phyloP scores from a whole-genome alignment of 768 basidiomycete species.

The Mycena filopes region DNA sequence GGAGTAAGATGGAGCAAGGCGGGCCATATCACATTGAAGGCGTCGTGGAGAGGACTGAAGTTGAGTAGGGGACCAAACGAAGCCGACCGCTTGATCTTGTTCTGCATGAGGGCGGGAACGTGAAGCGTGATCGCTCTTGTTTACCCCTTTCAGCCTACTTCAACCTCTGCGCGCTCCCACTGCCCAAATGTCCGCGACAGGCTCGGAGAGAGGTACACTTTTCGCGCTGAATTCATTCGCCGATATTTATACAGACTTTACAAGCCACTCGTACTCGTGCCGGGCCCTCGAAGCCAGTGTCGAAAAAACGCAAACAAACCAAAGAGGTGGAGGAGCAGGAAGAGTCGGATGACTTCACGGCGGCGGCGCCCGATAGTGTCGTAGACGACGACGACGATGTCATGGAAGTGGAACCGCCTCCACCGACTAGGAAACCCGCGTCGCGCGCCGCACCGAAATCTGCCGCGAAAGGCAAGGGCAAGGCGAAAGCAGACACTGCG shows the following conservation, averaged over 20 bases:
- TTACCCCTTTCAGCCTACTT: not conserved
- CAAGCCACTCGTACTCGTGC: constrained; percentile 24
- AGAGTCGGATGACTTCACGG: constrained; percentile 20
- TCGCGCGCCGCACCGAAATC: constrained; percentile 23
- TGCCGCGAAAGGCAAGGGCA: constrained; percentile 29
- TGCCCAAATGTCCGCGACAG: constrained; percentile 22
- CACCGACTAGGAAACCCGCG: constrained; percentile 19
- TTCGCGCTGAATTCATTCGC: constrained; percentile 13
- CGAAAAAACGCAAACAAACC: constrained; percentile 21
- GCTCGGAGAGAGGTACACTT: constrained; percentile 24
- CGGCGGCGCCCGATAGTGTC: not conserved
- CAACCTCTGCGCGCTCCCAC: too few relatives aligned
- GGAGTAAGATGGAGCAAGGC: constrained; percentile 17
- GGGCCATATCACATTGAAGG: constrained; percentile 17
- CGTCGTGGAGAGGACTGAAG: constrained; percentile 22
- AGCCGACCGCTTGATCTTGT: not conserved
- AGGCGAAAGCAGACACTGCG: constrained; percentile 19
- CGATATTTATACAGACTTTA: not conserved
- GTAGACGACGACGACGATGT: constrained; percentile 27
- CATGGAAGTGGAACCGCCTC: constrained; percentile 24
- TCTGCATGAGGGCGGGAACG: constrained; percentile 1
- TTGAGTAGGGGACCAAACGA: not conserved
- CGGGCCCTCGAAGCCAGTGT: constrained; percentile 26
- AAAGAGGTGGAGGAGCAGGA: constrained; percentile 18
- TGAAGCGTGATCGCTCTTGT: constrained; percentile 4